Base-by-base conservation (phyloP, 148 eudicot genomes). In the Vaccinium corymbosum region DNA sequence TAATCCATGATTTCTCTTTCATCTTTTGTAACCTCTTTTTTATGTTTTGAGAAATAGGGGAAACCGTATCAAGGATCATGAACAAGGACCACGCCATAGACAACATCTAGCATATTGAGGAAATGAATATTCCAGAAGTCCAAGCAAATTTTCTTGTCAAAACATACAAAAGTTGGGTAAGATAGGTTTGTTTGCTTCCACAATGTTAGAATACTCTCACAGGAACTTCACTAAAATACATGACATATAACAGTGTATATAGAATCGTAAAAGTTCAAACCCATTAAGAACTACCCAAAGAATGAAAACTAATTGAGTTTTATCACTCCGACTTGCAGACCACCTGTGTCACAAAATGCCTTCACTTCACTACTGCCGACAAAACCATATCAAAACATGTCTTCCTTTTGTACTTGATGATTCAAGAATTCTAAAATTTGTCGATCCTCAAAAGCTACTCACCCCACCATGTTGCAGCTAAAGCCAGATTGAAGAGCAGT, bases 401-500 rank as follows among this genome's bases (percentile, higher is more conserved):
- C 27, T 11, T 52, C 12, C 12, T 9, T 5, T 32, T 32, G 5
- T 61, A 22, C 15, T 53, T 55, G 27, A 42, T 13, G 42, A 27
- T 66, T 51, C n/a, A 13, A 81, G 25, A 22, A 11, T 48, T 27
- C 22, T 71, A 82, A 42, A 38, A 56, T 5, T 32, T 15, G 15
- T n/a, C 38, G 53, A 2, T 27, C 20, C 29, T 72, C n/a, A 74
- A n/a, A 80, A 89, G 79, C 62, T 52, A 87, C 99, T 89, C 85
- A 97, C 99, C 99, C 99, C 78, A 97, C 98, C 99, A 97, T 97
- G 87, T 97, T 97, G 94, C 99, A 97, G 92, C 92, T 93, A 82
- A 97, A 97, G 85, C 97, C 86, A 25, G 99, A 90, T 88, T 97
- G 99, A 76, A 97, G 93, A 78, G 95, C 94, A 75, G 99, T 97